A percentile compares a stretch with the other conserved stretches of the same genome.
Conservation (phyloP, 2,329 filamentous ascomycete genomes). For the Talaromyces sp. region DNA sequence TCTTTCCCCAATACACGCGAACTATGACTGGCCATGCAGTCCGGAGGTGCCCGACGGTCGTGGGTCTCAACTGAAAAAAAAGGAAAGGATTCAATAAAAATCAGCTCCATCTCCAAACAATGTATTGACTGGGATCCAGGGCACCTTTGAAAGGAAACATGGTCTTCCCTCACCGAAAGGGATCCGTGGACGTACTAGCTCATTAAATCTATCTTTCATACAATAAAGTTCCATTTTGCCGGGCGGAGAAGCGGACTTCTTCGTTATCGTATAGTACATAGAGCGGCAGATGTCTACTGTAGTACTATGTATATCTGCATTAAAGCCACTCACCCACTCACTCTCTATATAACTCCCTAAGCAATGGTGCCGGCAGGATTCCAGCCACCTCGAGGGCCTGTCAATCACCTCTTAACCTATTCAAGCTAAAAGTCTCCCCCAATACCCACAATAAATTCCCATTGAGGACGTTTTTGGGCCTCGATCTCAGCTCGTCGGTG, state of each 20-base stretch:
- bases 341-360: not conserved
- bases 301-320: too few species aligned
- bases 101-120: not conserved
- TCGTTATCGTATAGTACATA: too few species aligned
- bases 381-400: constrained; percentile 19
- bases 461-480: constrained; percentile 2
- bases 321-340: not conserved
- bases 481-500: constrained; percentile 23
- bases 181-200: too few species aligned
- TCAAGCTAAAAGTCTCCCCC: not conserved
- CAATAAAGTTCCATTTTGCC: too few species aligned
- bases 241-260: too few species aligned
- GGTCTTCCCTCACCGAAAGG: constrained; percentile 3
- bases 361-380: not conserved
- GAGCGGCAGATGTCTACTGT: too few species aligned
- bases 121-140: constrained; percentile 3
- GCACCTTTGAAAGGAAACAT: constrained; percentile 3
- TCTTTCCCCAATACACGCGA: constrained; percentile 8
- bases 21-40: constrained; percentile 11
- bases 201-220: too few species aligned
- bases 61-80: constrained; percentile 15
- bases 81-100: not conserved
- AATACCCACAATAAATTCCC: constrained; percentile 7
- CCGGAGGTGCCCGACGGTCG: constrained; percentile 19
- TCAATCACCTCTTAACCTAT: not conserved